A percentile compares a stretch with the other conserved stretches of the same genome.
Conservation (phyloP, 371 early-diverging fungal species). For the Mucor irregularis region DNA sequence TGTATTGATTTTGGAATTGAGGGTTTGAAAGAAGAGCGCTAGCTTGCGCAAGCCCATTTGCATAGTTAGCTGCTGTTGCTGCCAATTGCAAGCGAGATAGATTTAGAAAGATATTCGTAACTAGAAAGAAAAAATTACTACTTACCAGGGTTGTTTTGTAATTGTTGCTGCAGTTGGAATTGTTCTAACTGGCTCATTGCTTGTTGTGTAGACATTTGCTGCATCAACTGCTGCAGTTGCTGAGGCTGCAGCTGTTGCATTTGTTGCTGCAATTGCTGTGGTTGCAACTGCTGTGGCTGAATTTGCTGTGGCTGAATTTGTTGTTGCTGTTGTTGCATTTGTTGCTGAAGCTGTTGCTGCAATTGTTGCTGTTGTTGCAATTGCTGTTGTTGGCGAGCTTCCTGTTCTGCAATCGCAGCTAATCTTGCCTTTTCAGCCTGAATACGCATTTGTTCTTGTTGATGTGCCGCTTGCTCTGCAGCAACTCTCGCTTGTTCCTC, state of each 20-base stretch:
- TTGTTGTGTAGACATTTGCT: slow-evolving; percentile 23
- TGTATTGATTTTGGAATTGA: slow-evolving; percentile 35
- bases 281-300: slow-evolving; percentile 4
- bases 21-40: slow-evolving; percentile 38
- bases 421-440: slow-evolving; percentile 40
- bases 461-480: slow-evolving; percentile 45
- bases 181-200: slow-evolving; percentile 6
- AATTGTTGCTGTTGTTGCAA: slow-evolving; percentile 3
- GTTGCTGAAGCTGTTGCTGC: slow-evolving; percentile 3
- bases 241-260: background rate
- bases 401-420: slow-evolving; percentile 19
- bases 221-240: slow-evolving; percentile 12
- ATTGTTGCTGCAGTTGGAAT: background rate
- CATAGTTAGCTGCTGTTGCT: slow-evolving; percentile 17
- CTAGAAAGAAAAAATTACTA: too few species aligned
- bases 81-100: background rate
- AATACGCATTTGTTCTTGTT: slow-evolving; percentile 41
- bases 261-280: slow-evolving; percentile 10
- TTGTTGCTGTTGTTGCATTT: background rate
- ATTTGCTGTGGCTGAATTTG: background rate
- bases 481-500: slow-evolving; percentile 45
- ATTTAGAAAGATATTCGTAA: background rate
- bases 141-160: background rate
- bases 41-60: slow-evolving; percentile 37
- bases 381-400: slow-evolving; percentile 6